Conservation (phyloP, 345 rosid species). For the Brassica incana region DNA sequence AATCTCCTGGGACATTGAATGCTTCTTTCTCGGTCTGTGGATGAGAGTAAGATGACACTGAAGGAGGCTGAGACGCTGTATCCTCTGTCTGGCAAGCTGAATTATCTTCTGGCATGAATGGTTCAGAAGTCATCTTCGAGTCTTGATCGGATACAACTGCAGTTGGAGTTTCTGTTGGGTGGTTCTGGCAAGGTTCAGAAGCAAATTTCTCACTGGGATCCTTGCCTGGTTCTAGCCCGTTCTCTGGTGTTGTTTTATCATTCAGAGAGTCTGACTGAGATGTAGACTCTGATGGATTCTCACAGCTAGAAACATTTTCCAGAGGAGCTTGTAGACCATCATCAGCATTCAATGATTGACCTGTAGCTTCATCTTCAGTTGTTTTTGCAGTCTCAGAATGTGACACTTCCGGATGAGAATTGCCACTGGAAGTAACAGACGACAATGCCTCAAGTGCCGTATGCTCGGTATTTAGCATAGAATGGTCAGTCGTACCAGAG, state of each 20-base stretch:
- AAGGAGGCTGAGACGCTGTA: neutral
- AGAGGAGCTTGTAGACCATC: slow-evolving; percentile 6
- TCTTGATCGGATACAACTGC: slow-evolving; percentile 12
- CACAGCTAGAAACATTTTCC: slow-evolving; percentile 17
- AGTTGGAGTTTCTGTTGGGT: neutral
- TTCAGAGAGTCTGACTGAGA: slow-evolving; percentile 8
- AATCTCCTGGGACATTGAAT: neutral
- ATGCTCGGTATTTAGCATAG: neutral
- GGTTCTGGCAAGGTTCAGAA: slow-evolving; percentile 14
- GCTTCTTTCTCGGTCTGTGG: slow-evolving; percentile 11
- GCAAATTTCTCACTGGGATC: neutral
- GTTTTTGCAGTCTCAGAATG: slow-evolving; percentile 21
- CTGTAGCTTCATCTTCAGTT: slow-evolving; percentile 23
- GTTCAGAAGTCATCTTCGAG: neutral
- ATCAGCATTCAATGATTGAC: slow-evolving; percentile 3
- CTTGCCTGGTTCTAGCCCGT: slow-evolving; percentile 7
- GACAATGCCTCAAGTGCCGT: slow-evolving; percentile 14
- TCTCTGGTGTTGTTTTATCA: slow-evolving; percentile 10
- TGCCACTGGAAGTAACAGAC: slow-evolving; percentile 10
- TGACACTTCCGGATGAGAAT: neutral
- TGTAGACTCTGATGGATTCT: slow-evolving; percentile 17
- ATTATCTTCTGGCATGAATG: slow-evolving; percentile 12
- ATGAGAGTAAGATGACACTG: neutral
- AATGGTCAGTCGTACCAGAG: slow-evolving; percentile 8
- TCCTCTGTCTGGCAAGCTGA: slow-evolving; percentile 3